Base-by-base conservation (phyloP, 2,329 filamentous ascomycete genomes). In the Fusarium transvaalense region DNA sequence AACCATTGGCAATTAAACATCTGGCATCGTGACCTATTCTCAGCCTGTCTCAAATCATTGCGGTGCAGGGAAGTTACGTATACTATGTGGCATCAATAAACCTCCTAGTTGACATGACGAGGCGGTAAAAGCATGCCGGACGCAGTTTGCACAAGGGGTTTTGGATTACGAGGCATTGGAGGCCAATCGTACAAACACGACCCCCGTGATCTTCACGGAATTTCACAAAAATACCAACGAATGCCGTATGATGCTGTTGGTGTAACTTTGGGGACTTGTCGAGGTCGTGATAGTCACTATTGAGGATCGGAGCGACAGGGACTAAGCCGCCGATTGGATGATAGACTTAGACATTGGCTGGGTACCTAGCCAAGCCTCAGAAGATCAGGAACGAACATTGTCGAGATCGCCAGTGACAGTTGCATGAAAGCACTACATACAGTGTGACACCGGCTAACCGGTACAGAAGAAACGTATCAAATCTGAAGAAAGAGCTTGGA, bases 1-100 rank as follows among this genome's bases (percentile, higher is more conserved):
- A 55, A 58, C 68, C 63, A 73, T 64, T 66, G 63, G 71, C 59
- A 73, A 73, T 73, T 73, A 73, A 72, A 71, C 59, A 73, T 69
- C 57, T 63, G 69, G 58, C 71, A 73, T 72, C 71, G 71, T 73
- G 71, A 73, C 69, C 64, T 48, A 38, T 59, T 57, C 34, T 17
- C 68, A 73, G 54, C 56, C 58, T 34, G 48, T 55, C 45, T 63
- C 34, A 23, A 51, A 43, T 48, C 54, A 31, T 67, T 32, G 32
- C 29, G 47, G 51, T 64, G 43, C 41, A 45, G 32, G 42, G 46
- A 45, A 34, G 32, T 59, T 68, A 68, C 63, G 63, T 61, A 61
- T 64, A 46, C 23, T 60, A 46, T 61, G 59, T 19, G 50, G 41
- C 35, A 51, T 39, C 15, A 21, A 54, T 54, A 56, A 48, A 47